Evolutionary conservation across 257 asterid species (phyloP).

Genomic region (Ligustrum vulgare): DNA sequence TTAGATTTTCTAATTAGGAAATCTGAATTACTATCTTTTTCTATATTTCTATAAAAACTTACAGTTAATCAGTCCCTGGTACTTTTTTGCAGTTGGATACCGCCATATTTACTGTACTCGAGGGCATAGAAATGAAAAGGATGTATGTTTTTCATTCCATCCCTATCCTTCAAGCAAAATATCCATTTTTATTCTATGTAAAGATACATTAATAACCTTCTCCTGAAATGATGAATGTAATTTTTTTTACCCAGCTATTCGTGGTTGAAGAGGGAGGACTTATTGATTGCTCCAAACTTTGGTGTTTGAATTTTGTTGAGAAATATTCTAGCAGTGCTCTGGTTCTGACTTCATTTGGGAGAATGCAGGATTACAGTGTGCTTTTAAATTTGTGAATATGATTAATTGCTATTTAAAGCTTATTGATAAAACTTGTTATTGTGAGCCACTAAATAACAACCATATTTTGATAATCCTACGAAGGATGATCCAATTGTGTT

Average conservation of each 20-base stretch:
- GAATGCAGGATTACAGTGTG: neutral
- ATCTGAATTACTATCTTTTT: neutral
- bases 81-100: conserved; percentile 46
- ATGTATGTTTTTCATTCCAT: conserved; percentile 28
- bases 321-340: neutral
- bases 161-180: neutral
- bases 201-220: neutral
- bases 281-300: conserved; percentile 58
- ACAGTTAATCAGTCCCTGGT: neutral
- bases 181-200: neutral
- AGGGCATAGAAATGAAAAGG: conserved; percentile 55
- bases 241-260: conserved; percentile 43
- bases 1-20: neutral
- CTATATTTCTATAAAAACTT: neutral
- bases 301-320: conserved; percentile 24
- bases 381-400: neutral
- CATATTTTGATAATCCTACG: too few species aligned
- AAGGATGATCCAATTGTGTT: too few species aligned
- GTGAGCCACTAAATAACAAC: neutral
- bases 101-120: conserved; percentile 64
- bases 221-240: neutral
- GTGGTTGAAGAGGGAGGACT: conserved; percentile 54
- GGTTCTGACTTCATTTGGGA: neutral
- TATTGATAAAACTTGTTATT: neutral
- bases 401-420: neutral